Evolutionary conservation across 495 filamentous ascomycete genomes (phyloP).

Genomic region (Talaromyces stipitatus): DNA sequence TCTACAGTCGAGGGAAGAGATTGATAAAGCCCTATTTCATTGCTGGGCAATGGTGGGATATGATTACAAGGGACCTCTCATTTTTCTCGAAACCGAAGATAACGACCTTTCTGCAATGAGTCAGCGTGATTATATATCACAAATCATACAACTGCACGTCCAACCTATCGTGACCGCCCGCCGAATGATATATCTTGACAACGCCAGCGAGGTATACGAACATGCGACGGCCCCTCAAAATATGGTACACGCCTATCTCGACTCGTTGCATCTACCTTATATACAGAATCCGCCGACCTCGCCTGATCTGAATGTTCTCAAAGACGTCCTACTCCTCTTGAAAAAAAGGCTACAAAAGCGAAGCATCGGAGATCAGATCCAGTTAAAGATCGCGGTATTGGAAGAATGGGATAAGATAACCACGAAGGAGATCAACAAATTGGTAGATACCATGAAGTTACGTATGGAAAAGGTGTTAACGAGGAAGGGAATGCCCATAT

Average conservation of each 20-base stretch:
- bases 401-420: conserved; percentile 10
- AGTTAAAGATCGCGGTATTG: conserved; percentile 5
- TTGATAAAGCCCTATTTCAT: conserved; percentile 2
- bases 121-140: conserved; percentile 8
- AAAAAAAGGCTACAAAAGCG: conserved; percentile 8
- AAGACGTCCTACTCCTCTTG: conserved; percentile 6
- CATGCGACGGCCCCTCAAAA: neutral
- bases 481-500: conserved; percentile 7
- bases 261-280: conserved; percentile 4
- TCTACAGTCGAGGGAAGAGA: conserved; percentile 4
- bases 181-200: conserved; percentile 6
- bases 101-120: neutral
- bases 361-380: neutral
- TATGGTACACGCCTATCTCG: conserved; percentile 7
- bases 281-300: conserved; percentile 6
- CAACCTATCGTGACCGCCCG: conserved; percentile 5
- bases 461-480: conserved; percentile 7
- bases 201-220: neutral
- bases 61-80: conserved; percentile 8
- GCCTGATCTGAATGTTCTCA: conserved; percentile 8
- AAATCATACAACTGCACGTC: conserved; percentile 6
- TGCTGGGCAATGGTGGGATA: conserved; percentile 10
- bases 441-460: conserved; percentile 8
- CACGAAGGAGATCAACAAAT: conserved; percentile 7
- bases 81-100: conserved; percentile 3